Base-by-base conservation (phyloP, 257 asterid species). In the Solanum rostratum region DNA sequence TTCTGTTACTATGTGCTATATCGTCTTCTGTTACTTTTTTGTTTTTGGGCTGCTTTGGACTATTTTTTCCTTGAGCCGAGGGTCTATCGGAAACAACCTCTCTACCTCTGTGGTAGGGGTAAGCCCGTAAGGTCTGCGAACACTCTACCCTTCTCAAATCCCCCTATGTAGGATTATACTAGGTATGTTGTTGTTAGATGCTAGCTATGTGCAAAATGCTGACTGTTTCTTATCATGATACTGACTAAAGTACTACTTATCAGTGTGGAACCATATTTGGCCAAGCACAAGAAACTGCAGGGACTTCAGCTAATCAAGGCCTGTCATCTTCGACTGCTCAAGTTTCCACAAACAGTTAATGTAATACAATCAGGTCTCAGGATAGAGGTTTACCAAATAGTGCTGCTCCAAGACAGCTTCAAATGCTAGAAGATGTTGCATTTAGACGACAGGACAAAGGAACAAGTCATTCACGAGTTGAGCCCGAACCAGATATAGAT, bases 221-320 rank as follows among this genome's bases (percentile, higher is more conserved):
- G 18, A 9, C 0, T 50, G 19, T 29, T 78, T 18, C 65, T 78
- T 78, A 10, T 78, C 0, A 27, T 29, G 45, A 16, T 19, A 13
- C 76, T 78, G 71, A 78, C 11, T 78, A 3, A 37, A 78, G 63
- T 46, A 45, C 20, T 69, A 69, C 66, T 55, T 53, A 79, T 85
- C 90, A 91, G 92, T 88, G 55, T 54, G 62, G 41, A 69, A 81
- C 85, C 73, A 13, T 73, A 81, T 87, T 85, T 62, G 41, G 46
- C 20, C 55, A 62, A 79, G 70, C 82, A 22, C 85, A 60, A 85
- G 73, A 11, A 19, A 46, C 24, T 65, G 62, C 68, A 4, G 50
- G 22, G 33, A 16, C 88, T 46, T 20, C 65, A 52, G 49, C 86
- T 50, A 78, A 84, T 90, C 88, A 86, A 55, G 87, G 43, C 57